A percentile compares a stretch with the other conserved stretches of the same genome.
Evolutionary conservation across 2,329 filamentous ascomycete genomes (phyloP).

Genomic region (Mollisia scopiformis): DNA sequence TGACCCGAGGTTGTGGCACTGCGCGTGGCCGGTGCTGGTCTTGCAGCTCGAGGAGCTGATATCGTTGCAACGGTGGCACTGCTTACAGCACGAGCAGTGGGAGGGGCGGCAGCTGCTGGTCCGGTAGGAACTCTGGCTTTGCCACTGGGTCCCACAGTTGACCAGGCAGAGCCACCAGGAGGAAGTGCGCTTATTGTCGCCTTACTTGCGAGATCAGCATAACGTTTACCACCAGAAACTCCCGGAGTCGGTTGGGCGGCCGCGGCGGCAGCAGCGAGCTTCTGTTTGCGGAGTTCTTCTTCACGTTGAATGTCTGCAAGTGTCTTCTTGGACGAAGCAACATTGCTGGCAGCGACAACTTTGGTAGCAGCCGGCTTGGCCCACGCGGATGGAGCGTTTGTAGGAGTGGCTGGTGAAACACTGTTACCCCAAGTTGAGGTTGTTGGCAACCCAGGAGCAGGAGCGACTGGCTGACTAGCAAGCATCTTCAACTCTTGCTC

Average conservation of each 20-base stretch:
- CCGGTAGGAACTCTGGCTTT: constrained; percentile 80
- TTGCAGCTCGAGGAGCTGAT: constrained; percentile 43
- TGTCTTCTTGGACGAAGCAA: constrained; percentile 73
- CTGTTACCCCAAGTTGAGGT: constrained; percentile 75
- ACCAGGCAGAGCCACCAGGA: constrained; percentile 72
- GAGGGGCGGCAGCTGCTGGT: constrained; percentile 52
- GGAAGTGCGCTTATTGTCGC: constrained; percentile 45
- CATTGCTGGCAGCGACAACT: constrained; percentile 36
- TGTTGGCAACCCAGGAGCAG: constrained; percentile 81
- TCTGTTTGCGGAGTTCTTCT: constrained; percentile 86
- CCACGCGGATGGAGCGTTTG: constrained; percentile 44
- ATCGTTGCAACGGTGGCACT: constrained; percentile 25
- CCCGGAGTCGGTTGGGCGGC: constrained; percentile 46
- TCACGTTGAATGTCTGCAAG: constrained; percentile 96
- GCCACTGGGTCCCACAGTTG: constrained; percentile 90
- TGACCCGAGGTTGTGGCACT: constrained; percentile 48
- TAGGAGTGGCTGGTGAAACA: constrained; percentile 35
- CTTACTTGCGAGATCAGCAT: constrained; percentile 93
- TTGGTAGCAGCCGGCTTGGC: constrained; percentile 50
- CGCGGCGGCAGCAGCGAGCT: constrained; percentile 50
- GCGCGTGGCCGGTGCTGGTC: constrained; percentile 55
- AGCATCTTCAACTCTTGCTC: constrained; percentile 72
- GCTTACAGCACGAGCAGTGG: constrained; percentile 42
- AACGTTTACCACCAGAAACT: constrained; percentile 72
- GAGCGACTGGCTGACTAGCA: constrained; percentile 60